Conservation (phyloP, 2,329 filamentous ascomycete species). For the Trichothecium roseum region DNA sequence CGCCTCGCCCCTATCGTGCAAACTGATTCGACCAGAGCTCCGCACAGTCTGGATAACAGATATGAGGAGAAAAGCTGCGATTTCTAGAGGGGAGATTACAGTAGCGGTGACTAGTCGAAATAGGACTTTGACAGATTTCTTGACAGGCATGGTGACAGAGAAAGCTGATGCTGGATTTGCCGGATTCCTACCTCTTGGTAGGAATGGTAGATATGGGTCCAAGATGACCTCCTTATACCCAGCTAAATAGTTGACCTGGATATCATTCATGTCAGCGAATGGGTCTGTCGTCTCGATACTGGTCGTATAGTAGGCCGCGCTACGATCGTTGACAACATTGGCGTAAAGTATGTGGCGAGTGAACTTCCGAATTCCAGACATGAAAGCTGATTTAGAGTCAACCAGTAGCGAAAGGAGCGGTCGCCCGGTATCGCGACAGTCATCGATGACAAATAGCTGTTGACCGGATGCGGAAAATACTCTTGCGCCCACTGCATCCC, state of each 20-base stretch:
- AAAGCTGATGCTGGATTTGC: conserved; percentile 16
- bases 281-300: conserved; percentile 69
- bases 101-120: conserved; percentile 55
- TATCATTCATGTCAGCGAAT: conserved; percentile 53
- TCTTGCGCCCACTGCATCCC: conserved; percentile 72
- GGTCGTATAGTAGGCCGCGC: conserved; percentile 75
- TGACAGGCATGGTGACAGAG: conserved; percentile 19
- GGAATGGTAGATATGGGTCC: conserved; percentile 54
- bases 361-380: conserved; percentile 67
- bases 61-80: conserved; percentile 63
- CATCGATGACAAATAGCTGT: conserved; percentile 80
- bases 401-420: conserved; percentile 74
- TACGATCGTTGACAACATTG: conserved; percentile 80
- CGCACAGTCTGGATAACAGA: conserved; percentile 66
- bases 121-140: conserved; percentile 36
- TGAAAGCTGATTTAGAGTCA: conserved; percentile 77
- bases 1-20: conserved; percentile 62
- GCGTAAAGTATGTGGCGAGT: conserved; percentile 68
- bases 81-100: conserved; percentile 61
- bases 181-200: conserved; percentile 27
- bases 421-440: conserved; percentile 71
- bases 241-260: conserved; percentile 63
- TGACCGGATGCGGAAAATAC: conserved; percentile 74
- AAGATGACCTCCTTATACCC: conserved; percentile 70
- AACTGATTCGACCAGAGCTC: conserved; percentile 62